Evolutionary conservation across 108 stramenopile species (phyloP).

Genomic region (Epipyxis sp.): DNA sequence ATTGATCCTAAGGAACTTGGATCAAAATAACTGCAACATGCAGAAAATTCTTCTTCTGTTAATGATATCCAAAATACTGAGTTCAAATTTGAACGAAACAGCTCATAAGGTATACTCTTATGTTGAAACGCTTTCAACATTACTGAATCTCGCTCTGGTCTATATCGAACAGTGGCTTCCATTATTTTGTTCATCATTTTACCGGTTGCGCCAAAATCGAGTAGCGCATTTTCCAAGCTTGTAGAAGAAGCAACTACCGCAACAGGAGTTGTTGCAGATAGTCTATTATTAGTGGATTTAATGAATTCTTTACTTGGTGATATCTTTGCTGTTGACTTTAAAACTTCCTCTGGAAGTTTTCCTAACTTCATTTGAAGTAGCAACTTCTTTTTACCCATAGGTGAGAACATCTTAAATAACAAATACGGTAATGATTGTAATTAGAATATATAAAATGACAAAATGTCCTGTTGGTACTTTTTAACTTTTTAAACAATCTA

Average conservation of each 20-base stretch:
- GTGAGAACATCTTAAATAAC: constrained; percentile 28
- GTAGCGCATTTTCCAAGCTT: background rate
- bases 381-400: constrained; percentile 30
- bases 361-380: constrained; percentile 13
- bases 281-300: background rate
- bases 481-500: no score
- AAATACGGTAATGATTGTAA: no score
- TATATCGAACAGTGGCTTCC: constrained; percentile 8
- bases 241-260: background rate
- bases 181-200: background rate
- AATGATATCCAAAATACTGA: constrained; percentile 9
- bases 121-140: constrained; percentile 9
- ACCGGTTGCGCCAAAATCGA: background rate
- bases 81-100: constrained; percentile 10
- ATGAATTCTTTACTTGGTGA: background rate
- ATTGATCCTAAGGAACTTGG: background rate
- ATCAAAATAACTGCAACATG: background rate
- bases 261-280: background rate
- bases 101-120: background rate
- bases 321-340: background rate
- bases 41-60: constrained; percentile 18
- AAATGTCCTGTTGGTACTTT: no score
- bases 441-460: no score
- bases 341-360: background rate
- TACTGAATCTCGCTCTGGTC: constrained; percentile 8